Evolutionary conservation across 495 filamentous ascomycete species (phyloP), one percentile per base, ranked within the genome.

Genomic region (Stereocaulon alpinum): DNA sequence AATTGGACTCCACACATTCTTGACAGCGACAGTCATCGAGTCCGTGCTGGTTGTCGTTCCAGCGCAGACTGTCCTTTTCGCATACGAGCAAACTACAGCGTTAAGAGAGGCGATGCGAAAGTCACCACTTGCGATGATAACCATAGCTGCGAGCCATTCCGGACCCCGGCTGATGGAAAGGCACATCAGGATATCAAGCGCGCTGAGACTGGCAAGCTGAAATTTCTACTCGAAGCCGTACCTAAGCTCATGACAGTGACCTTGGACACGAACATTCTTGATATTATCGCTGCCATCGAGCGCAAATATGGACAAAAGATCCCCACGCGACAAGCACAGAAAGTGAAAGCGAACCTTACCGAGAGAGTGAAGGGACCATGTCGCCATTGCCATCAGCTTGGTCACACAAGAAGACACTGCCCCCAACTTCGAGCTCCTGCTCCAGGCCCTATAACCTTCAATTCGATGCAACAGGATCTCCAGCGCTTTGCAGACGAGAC

Each of bases 1-100:
- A 71, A 74, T 52, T 74, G 71, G 64, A 71, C 71, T 54, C 71
- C 71, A 10, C 69, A 70, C 20, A 74, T 74, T 54, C 67, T 74
- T 20, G 71, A 74, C 55, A 67, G 65, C 24, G 71, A 74, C 55
- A 71, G 69, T 10, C 68, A 69, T 40, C 68, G 71, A 24, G 71
- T 74, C 24, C 69, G 71, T 45, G 71, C 71, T 24, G 71, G 71
- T 27, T 74, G 71, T 42, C 69, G 71, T 24, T 63, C 70, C 17
- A 64, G 66, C 41, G 65, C 68, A 24, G 64, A 70, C 48, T 74
- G 71, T 52, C 69, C 70, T 9, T 74, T 74, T 53, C 66, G 70
- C 32, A 71, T 74, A 29, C 62, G 71, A 18, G 69, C 68, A 34
- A 74, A 72, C 53, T 74, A 68, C 66, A 71, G 68, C 43, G 60